Base-by-base conservation (phyloP, 371 early-diverging fungal species). In the Smittium culicis region DNA sequence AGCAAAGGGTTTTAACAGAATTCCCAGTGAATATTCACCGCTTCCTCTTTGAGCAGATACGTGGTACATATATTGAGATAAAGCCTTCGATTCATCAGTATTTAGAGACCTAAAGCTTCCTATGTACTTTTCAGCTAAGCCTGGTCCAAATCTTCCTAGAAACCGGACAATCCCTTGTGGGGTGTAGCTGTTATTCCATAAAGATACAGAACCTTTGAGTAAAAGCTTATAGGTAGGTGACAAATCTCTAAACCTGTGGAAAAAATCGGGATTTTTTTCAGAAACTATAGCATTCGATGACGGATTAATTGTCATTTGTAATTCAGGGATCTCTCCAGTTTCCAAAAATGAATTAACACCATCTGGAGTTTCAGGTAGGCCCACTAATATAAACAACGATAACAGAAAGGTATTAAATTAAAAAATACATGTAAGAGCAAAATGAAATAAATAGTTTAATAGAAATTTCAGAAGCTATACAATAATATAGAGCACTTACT, bases 111-210 rank as follows among this genome's bases (percentile, higher is more conserved):
- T 75, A 72, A 92, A 89, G 27, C 90, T 79, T 0, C 75, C 79
- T 85, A 90, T 84, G 70, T 92, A 93, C 27, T 69, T 68, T 59
- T 81, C 76, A 0, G 89, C 85, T 11, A 94, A 74, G 0, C 82
- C 80, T 2, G 88, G 85, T 1, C 93, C 90, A 65, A 86, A 83
- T 1, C 92, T 92, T 0, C 95, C 93, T 24, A 79, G 71, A 34
- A 80, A 71, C 2, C 93, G 83, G 57, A 93, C 81, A 60, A 94
- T 71, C n/a, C 82, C 83, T 83, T 89, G 89, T 5, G 93, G 93
- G 1, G 93, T 85, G 16, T 87, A 77, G 68, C 88, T 87, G 65
- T 80, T 77, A 33, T 86, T 79, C 90, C 93, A 90, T 54, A 92
- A 68, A 25, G 24, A 35, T 65, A 70, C 60, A 0, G 64, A 60